Evolutionary conservation across 192 early-diverging fungal genomes (phyloP), one percentile per base, ranked within the genome.

Genomic region (Gigaspora rosea): DNA sequence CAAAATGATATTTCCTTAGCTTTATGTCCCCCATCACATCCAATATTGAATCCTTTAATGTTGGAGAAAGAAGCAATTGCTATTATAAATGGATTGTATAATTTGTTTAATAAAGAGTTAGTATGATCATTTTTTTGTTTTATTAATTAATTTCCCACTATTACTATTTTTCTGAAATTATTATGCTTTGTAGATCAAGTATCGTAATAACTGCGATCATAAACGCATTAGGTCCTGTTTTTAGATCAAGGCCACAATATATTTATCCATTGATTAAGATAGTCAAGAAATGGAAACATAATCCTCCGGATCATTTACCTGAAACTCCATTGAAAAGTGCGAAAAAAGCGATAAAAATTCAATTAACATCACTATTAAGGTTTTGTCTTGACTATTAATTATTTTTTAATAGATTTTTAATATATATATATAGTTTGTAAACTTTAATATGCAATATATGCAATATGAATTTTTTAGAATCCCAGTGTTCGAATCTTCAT

Each of bases 121-220:
- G 75, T 77, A 27, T 11, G 13, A 57, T n/a, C 2, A 58, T 59
- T 54, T 2, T 5, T 54, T 54, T 54, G 3, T 54, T 54, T 54
- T 54, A 54, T 18, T 11, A 54, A 54, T 54, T 11, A 54, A 54
- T 54, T 54, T 54, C 9, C 3, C 9, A 9, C 16, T 54, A 51
- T 54, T 54, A 0, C 2, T 12, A 54, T 54, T 56, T 54, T 54
- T 54, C 13, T 54, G 3, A 16, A 16, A 54, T 54, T 54, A 4
- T 54, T 54, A 11, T 18, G 2, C 48, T 16, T 52, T 50, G 46
- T 73, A 79, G 80, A 46, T 72, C 80, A 64, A 71, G 66, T 47
- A 73, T 68, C 18, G 73, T 80, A 1, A 71, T 84, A 12, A 86
- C 85, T 18, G 82, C 85, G 0, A 79, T 80, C 2, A 73, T 86